Evolutionary conservation across 768 basidiomycete genomes (phyloP).

Genomic region (Jaapia argillacea): DNA sequence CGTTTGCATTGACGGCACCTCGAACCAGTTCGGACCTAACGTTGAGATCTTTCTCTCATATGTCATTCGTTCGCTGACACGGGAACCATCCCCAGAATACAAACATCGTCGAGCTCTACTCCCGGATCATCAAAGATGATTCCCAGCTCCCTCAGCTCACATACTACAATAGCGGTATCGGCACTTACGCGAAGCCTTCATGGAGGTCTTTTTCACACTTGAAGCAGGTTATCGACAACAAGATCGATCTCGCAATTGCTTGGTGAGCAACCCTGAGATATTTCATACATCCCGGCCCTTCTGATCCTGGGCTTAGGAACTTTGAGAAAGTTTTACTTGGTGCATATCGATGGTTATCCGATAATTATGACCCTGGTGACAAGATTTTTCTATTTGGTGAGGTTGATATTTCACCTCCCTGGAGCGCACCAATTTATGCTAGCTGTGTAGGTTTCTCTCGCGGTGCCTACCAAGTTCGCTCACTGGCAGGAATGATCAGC

Average conservation of each 20-base stretch:
- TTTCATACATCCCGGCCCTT: not conserved
- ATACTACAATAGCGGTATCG: slow-evolving; percentile 14
- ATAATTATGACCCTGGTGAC: slow-evolving; percentile 21
- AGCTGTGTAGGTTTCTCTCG: slow-evolving; percentile 27
- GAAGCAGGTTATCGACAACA: slow-evolving; percentile 2
- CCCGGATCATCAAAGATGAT: slow-evolving; percentile 22
- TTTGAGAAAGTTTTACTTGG: slow-evolving; percentile 9
- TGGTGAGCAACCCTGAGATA: slow-evolving; percentile 1
- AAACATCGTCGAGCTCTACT: slow-evolving; percentile 30
- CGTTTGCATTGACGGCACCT: not conserved
- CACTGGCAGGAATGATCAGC: slow-evolving; percentile 30
- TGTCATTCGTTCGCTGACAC: too few species aligned
- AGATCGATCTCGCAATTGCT: slow-evolving; percentile 9
- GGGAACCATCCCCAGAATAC: slow-evolving; percentile 23
- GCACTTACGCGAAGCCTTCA: slow-evolving; percentile 9
- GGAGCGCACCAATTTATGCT: slow-evolving; percentile 1
- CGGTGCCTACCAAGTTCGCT: slow-evolving; percentile 31
- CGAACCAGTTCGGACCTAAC: not conserved
- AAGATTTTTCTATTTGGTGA: slow-evolving; percentile 25
- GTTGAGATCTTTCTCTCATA: too few species aligned
- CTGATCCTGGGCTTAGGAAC: slow-evolving; percentile 6
- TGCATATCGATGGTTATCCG: slow-evolving; percentile 23
- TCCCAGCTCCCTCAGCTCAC: slow-evolving; percentile 23
- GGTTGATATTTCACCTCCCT: not conserved
- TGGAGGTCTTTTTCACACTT: slow-evolving; percentile 1